Evolutionary conservation across 176 grass and related monocot species (phyloP).

Genomic region (bread wheat (Triticum aestivum)): DNA sequence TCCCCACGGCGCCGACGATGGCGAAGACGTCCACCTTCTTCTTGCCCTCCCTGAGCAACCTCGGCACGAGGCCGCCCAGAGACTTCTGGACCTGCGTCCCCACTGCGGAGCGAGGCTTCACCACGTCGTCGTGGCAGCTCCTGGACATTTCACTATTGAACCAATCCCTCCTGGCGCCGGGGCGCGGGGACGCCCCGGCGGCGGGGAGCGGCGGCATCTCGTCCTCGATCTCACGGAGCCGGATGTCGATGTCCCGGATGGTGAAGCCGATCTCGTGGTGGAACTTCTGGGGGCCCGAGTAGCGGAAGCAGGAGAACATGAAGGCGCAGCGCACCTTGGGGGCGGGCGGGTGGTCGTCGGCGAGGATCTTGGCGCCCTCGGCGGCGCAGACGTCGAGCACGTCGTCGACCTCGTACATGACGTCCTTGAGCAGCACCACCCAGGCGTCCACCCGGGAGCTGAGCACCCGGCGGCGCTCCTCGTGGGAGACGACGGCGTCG

Average conservation of each 20-base stretch:
- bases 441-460: conserved; percentile 30
- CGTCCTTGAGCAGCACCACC: conserved; percentile 64
- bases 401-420: conserved; percentile 67
- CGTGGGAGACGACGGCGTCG: conserved; percentile 37
- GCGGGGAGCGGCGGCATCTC: conserved; percentile 39
- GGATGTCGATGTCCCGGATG: conserved; percentile 51
- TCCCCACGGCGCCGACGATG: conserved; percentile 56
- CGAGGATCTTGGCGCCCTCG: conserved; percentile 53
- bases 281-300: conserved; percentile 9
- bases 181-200: conserved; percentile 20
- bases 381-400: conserved; percentile 60
- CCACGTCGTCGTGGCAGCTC: neutral
- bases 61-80: conserved; percentile 46
- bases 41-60: conserved; percentile 58
- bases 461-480: conserved; percentile 30
- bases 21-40: conserved; percentile 70
- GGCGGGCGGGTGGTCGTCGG: conserved; percentile 26
- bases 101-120: conserved; percentile 28
- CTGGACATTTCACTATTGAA: neutral
- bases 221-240: conserved; percentile 51
- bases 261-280: conserved; percentile 56
- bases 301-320: conserved; percentile 57
- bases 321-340: conserved; percentile 40
- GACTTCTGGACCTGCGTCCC: conserved; percentile 49
- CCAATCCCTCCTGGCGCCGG: neutral